Conservation (phyloP, 768 basidiomycete genomes). For the Podaxis mareebaensis region DNA sequence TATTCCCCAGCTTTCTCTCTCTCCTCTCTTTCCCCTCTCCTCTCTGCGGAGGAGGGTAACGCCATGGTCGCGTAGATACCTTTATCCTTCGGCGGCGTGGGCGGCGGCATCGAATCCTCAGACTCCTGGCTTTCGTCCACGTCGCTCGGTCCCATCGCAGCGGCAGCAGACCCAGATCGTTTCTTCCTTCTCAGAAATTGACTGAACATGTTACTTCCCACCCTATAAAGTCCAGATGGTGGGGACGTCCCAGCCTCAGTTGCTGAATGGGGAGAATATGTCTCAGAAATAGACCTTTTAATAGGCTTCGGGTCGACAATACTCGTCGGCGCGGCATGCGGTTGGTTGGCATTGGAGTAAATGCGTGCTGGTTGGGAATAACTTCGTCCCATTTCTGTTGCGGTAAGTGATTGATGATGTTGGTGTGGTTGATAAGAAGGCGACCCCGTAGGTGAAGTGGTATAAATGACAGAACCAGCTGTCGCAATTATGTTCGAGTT, state of each 20-base stretch:
- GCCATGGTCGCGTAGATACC: constrained; percentile 22
- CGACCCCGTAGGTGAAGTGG: background rate
- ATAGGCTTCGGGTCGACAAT: constrained; percentile 4
- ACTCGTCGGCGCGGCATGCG: constrained; percentile 14
- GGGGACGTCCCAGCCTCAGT: constrained; percentile 20
- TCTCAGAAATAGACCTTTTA: constrained; percentile 33
- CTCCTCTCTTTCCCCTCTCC: background rate
- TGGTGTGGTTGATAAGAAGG: background rate
- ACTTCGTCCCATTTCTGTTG: constrained; percentile 13
- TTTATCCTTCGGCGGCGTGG: constrained; percentile 49
- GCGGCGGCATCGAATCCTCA: constrained; percentile 32
- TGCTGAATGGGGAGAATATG: constrained; percentile 26
- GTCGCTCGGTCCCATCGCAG: background rate
- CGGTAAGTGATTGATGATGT: constrained; percentile 1
- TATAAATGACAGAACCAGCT: constrained; percentile 6
- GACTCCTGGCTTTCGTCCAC: constrained; percentile 21
- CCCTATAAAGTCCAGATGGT: constrained; percentile 25
- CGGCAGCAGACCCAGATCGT: constrained; percentile 24
- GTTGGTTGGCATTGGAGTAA: background rate
- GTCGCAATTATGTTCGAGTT: background rate
- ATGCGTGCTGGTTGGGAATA: background rate
- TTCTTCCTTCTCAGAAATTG: constrained; percentile 43
- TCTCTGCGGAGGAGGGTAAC: background rate
- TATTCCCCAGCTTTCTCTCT: background rate
- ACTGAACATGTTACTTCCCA: constrained; percentile 27